phyloP scores from a whole-genome alignment of 2,329 filamentous ascomycete genomes.

The Plectosphaerella plurivora region DNA sequence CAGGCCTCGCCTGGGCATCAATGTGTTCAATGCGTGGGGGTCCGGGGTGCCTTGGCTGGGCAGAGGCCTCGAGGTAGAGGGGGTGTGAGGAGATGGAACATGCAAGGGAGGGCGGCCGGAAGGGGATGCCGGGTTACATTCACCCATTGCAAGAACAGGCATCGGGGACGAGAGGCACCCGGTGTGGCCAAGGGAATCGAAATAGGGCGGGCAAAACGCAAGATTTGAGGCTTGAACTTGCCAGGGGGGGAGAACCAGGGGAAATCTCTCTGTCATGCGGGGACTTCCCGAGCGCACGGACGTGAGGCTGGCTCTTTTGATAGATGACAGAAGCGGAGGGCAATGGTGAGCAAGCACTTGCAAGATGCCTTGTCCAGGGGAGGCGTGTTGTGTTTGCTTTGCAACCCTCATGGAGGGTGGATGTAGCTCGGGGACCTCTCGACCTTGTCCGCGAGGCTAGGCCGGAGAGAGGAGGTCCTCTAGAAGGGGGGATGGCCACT shows the following conservation, averaged over 20 bases:
- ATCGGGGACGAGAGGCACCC: neutral
- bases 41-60: neutral
- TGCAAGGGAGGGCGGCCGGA: neutral
- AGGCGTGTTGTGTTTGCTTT: neutral
- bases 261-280: neutral
- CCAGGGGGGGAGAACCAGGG: neutral
- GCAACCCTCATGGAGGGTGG: neutral
- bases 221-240: constrained; percentile 5
- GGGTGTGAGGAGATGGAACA: neutral
- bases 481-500: neutral
- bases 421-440: neutral
- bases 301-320: neutral
- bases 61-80: neutral
- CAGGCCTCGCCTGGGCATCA: neutral
- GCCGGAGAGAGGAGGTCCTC: neutral
- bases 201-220: constrained; percentile 4
- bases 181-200: constrained; percentile 1
- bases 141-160: neutral
- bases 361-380: neutral
- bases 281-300: constrained; percentile 4
- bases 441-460: neutral
- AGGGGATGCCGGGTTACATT: neutral
- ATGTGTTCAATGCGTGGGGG: neutral
- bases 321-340: neutral
- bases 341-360: neutral